Percentiles rank a stretch among this genome's conserved stretches.
Evolutionary conservation across 345 rosid species (phyloP).

Genomic region (Gossypium ekmanianum): DNA sequence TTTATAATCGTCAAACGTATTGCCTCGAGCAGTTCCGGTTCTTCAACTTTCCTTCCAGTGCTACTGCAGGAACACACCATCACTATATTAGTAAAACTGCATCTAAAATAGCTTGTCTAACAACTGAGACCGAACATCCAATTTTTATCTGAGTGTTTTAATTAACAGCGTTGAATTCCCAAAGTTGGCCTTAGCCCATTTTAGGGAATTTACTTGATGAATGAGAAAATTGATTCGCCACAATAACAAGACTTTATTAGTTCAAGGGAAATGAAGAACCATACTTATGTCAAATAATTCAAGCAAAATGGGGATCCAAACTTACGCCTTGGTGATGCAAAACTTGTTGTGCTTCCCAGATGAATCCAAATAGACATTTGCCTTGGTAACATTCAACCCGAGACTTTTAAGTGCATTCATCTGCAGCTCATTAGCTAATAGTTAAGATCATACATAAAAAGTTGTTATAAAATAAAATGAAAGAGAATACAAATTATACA

Average conservation of each 20-base stretch:
- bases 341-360: constrained; percentile 67
- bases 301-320: neutral
- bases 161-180: too few relatives aligned
- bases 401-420: constrained; percentile 92
- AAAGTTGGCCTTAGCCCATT: neutral
- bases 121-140: neutral
- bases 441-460: constrained; percentile 13
- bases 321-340: constrained; percentile 44
- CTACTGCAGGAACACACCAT: constrained; percentile 44
- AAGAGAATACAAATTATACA: constrained; percentile 29
- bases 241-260: neutral
- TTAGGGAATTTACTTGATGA: neutral
- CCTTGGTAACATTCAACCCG: constrained; percentile 89
- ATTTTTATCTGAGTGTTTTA: too few relatives aligned
- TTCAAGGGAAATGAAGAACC: neutral
- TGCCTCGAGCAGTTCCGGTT: constrained; percentile 92
- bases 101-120: neutral
- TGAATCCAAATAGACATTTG: constrained; percentile 83
- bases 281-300: neutral
- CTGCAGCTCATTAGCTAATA: constrained; percentile 38
- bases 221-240: neutral
- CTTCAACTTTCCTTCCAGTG: constrained; percentile 93
- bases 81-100: constrained; percentile 7
- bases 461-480: neutral
- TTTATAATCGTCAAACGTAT: constrained; percentile 96